A percentile compares a stretch with the other conserved stretches of the same genome.
Conservation (phyloP, 2,329 filamentous ascomycete species). For the Neopestalotiopsis clavispora region DNA sequence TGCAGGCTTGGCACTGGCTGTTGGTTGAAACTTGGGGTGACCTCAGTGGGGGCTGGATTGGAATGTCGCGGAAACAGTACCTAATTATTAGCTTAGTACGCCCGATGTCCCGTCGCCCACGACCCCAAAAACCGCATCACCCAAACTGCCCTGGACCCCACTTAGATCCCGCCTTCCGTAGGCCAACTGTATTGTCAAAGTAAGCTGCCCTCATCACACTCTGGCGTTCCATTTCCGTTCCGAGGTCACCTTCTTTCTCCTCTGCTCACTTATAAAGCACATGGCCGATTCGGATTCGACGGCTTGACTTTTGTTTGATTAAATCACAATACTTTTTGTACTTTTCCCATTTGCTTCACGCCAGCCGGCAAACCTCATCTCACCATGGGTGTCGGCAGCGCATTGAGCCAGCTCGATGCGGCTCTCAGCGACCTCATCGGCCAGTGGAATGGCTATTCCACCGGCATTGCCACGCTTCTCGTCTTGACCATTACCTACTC, state of each 20-base stretch:
- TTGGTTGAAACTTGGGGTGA: background rate
- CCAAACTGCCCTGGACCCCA: background rate
- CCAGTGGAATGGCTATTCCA: slow-evolving; percentile 85
- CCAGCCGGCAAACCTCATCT: background rate
- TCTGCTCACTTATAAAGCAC: slow-evolving; percentile 2
- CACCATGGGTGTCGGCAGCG: slow-evolving; percentile 49
- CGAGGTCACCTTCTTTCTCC: background rate
- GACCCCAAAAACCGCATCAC: background rate
- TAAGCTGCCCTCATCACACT: background rate
- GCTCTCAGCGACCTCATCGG: slow-evolving; percentile 71
- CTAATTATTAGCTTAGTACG: background rate
- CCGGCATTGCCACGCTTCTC: slow-evolving; percentile 70
- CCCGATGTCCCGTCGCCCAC: background rate
- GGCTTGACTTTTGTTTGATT: slow-evolving; percentile 1
- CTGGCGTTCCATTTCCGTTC: slow-evolving; percentile 6
- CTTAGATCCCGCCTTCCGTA: slow-evolving; percentile 9
- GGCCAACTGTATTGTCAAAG: background rate
- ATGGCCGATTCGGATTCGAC: slow-evolving; percentile 1
- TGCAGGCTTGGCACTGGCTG: background rate
- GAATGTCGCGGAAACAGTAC: background rate
- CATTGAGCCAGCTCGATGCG: slow-evolving; percentile 73
- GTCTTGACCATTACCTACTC: slow-evolving; percentile 72
- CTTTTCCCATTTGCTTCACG: slow-evolving; percentile 12
- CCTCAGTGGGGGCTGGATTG: background rate
- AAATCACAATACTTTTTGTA: background rate